Percentiles rank a stretch among this genome's conserved stretches.
Evolutionary conservation across 805 yeast genomes (phyloP).

Genomic region (Clavispora fructus): DNA sequence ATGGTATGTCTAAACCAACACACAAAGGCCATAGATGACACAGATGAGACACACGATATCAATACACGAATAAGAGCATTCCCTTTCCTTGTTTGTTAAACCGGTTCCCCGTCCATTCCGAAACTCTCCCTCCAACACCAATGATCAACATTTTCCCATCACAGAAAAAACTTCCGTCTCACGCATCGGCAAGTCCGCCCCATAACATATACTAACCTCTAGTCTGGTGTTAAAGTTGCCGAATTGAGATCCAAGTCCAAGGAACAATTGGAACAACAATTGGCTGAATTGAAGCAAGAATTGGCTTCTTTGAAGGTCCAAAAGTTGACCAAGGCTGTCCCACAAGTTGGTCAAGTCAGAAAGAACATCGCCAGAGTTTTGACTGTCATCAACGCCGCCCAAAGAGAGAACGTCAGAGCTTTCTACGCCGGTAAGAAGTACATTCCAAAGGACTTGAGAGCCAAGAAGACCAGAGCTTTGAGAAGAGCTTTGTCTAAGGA

Average conservation of each 20-base stretch:
- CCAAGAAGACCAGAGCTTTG: constrained; percentile 99
- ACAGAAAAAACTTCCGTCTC: neutral
- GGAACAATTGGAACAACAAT: constrained; percentile 92
- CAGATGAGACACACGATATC: neutral
- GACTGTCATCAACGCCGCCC: constrained; percentile 94
- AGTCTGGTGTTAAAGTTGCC: constrained; percentile 91
- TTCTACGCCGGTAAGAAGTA: constrained; percentile 93
- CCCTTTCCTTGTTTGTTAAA: neutral
- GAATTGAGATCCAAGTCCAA: constrained; percentile 96
- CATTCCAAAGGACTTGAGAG: constrained; percentile 98
- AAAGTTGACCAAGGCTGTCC: constrained; percentile 85
- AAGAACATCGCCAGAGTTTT: constrained; percentile 97
- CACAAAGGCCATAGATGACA: neutral
- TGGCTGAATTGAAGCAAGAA: constrained; percentile 94
- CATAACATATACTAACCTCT: constrained; percentile 18
- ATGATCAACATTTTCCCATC: neutral
- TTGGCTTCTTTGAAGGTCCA: constrained; percentile 94
- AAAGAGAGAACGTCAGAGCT: constrained; percentile 91
- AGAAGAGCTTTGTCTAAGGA: constrained; percentile 91
- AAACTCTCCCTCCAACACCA: too few species aligned
- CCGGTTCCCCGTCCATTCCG: neutral
- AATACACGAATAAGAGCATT: too few species aligned
- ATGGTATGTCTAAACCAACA: constrained; percentile 15
- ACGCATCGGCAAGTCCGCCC: neutral
- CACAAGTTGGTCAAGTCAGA: constrained; percentile 96